phyloP scores from a whole-genome alignment of 805 yeast species.

The Kockiozyma suomiensis region DNA sequence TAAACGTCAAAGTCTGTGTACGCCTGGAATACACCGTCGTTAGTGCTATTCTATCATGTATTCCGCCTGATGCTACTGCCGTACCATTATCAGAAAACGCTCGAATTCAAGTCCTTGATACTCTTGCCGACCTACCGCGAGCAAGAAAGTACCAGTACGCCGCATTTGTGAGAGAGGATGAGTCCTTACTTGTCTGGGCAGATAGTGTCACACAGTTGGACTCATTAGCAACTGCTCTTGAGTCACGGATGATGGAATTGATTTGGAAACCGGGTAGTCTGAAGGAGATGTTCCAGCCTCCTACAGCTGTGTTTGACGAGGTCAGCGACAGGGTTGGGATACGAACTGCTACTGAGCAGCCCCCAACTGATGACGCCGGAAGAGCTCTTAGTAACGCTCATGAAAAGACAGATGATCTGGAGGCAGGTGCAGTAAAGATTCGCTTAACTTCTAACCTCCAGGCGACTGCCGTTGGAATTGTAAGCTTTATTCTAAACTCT shows the following conservation, averaged over 20 bases:
- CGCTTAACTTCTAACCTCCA: conserved; percentile 17
- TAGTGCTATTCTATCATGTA: conserved; percentile 19
- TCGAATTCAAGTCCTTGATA: conserved; percentile 25
- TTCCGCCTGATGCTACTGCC: conserved; percentile 14
- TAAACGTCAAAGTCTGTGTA: conserved; percentile 23
- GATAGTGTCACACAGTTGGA: conserved; percentile 16
- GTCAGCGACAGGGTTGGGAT: neutral
- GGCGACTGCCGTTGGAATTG: conserved; percentile 23
- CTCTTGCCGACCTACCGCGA: conserved; percentile 22
- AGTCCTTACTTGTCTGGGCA: conserved; percentile 25
- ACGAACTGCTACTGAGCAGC: neutral
- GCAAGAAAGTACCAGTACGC: conserved; percentile 26
- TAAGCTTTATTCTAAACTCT: neutral
- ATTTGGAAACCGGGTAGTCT: conserved; percentile 21
- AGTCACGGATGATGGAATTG: conserved; percentile 27
- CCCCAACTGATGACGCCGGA: neutral
- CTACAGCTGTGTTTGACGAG: neutral
- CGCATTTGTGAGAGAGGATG: conserved; percentile 23
- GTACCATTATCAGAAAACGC: conserved; percentile 24
- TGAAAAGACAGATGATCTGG: conserved; percentile 2
- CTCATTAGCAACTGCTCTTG: conserved; percentile 16
- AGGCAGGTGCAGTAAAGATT: neutral
- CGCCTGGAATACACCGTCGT: conserved; percentile 19
- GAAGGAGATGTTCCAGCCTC: neutral
- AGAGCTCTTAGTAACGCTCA: too few species aligned